A percentile compares a stretch with the other conserved stretches of the same genome.
Evolutionary conservation across 2,329 filamentous ascomycete genomes (phyloP).

Genomic region (Aureobasidium zeae): DNA sequence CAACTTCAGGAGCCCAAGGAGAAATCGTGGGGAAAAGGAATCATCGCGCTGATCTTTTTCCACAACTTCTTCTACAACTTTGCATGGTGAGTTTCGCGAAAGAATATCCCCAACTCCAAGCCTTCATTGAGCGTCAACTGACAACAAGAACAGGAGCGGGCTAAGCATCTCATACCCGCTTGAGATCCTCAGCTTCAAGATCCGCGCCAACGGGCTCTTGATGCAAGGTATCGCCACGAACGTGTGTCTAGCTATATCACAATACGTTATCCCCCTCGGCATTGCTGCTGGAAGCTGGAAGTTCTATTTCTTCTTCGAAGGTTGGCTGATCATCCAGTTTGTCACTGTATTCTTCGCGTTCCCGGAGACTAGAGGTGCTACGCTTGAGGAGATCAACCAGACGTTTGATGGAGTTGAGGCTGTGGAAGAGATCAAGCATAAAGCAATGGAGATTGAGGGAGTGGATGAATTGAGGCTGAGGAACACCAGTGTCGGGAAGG

Average conservation of each 20-base stretch:
- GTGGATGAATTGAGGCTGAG: not conserved
- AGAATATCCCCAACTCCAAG: not conserved
- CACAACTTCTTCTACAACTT: conserved; percentile 11
- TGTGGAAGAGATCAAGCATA: not conserved
- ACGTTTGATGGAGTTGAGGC: conserved; percentile 38
- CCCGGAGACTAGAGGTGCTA: not conserved
- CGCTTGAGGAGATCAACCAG: not conserved
- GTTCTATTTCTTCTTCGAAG: too few relatives aligned
- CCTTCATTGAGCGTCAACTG: too few relatives aligned
- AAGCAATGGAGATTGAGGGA: not conserved
- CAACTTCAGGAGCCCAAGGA: conserved; percentile 3
- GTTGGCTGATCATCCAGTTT: too few relatives aligned
- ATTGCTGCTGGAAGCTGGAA: not conserved
- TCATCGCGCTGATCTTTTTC: conserved; percentile 19
- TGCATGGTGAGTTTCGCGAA: not conserved
- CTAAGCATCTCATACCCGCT: too few relatives aligned
- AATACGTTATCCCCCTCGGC: conserved; percentile 28
- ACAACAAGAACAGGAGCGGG: too few relatives aligned
- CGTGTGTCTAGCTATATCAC: conserved; percentile 36
- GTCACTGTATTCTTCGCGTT: too few relatives aligned
- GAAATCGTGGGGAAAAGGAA: conserved; percentile 11
- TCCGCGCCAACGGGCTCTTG: too few relatives aligned
- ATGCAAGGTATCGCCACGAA: conserved; percentile 34
- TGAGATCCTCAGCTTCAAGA: too few relatives aligned
- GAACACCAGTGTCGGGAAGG: not conserved